phyloP scores from a whole-genome alignment of 2,329 filamentous ascomycete genomes.

The Nothophoma quercina region DNA sequence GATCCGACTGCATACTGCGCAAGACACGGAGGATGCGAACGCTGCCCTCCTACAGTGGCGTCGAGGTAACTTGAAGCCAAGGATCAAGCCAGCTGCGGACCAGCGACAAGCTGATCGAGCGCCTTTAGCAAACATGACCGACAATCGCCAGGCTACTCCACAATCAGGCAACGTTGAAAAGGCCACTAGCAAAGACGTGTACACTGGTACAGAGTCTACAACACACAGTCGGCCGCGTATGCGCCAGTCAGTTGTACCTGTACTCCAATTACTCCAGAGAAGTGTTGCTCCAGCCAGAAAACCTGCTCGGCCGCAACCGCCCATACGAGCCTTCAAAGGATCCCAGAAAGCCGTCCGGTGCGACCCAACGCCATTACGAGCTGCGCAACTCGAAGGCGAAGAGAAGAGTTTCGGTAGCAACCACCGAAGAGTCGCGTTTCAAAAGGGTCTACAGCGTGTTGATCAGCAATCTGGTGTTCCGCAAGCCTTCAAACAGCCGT shows the following conservation, averaged over 20 bases:
- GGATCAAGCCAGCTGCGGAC: slow-evolving; percentile 1
- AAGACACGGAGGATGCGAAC: slow-evolving; percentile 64
- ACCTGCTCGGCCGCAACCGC: slow-evolving; percentile 5
- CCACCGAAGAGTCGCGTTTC: slow-evolving; percentile 50
- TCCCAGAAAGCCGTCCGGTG: not conserved
- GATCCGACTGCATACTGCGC: slow-evolving; percentile 59
- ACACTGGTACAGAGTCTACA: not conserved
- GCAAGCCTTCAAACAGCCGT: slow-evolving; percentile 16
- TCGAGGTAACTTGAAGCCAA: slow-evolving; percentile 49
- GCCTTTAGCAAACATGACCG: slow-evolving; percentile 26
- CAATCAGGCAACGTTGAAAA: not conserved
- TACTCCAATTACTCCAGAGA: slow-evolving; percentile 24
- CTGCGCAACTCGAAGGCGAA: slow-evolving; percentile 54
- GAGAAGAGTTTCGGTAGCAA: slow-evolving; percentile 47
- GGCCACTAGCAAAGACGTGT: not conserved
- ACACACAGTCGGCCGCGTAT: not conserved
- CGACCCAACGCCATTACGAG: slow-evolving; percentile 31
- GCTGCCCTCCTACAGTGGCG: slow-evolving; percentile 60
- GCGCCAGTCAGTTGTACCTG: slow-evolving; percentile 8
- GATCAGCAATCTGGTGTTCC: slow-evolving; percentile 36
- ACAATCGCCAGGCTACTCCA: slow-evolving; percentile 29
- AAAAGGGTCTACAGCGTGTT: slow-evolving; percentile 38
- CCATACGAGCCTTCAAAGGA: not conserved
- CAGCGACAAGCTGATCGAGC: slow-evolving; percentile 6
- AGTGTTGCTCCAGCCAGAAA: not conserved